Conservation (phyloP, 495 filamentous ascomycete species). For the Penicillium macrosclerotiorum region DNA sequence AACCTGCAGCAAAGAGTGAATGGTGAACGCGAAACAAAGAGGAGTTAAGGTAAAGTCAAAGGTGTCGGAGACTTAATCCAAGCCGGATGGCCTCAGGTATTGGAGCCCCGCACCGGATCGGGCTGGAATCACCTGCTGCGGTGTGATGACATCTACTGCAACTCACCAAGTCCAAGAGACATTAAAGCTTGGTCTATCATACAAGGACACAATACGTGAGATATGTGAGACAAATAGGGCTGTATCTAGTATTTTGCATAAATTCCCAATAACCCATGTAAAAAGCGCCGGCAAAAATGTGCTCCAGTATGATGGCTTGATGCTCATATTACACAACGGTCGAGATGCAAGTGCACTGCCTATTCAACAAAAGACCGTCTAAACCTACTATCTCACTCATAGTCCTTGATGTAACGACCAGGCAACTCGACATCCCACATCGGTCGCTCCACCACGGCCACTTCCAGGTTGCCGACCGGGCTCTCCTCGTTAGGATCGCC, state of each 20-base stretch:
- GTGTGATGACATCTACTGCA: background rate
- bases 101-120: conserved; percentile 11
- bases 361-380: background rate
- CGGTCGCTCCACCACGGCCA: conserved; percentile 85
- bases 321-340: conserved; percentile 16
- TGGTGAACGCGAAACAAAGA: no score
- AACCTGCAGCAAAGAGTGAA: background rate
- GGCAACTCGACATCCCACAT: conserved; percentile 80
- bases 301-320: conserved; percentile 19
- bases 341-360: conserved; percentile 9
- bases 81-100: conserved; percentile 4
- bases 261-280: conserved; percentile 15
- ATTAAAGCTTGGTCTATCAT: no score
- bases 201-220: background rate
- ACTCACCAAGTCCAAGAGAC: background rate
- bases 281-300: conserved; percentile 25
- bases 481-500: conserved; percentile 20
- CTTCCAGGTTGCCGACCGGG: conserved; percentile 56
- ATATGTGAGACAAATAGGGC: background rate
- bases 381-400: conserved; percentile 46
- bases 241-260: conserved; percentile 10
- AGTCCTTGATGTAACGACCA: conserved; percentile 65
- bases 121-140: conserved; percentile 12
- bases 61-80: background rate
- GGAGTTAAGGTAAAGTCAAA: no score